Evolutionary conservation across 2,329 filamentous ascomycete genomes (phyloP).

Genomic region (Ramularia endophylla): DNA sequence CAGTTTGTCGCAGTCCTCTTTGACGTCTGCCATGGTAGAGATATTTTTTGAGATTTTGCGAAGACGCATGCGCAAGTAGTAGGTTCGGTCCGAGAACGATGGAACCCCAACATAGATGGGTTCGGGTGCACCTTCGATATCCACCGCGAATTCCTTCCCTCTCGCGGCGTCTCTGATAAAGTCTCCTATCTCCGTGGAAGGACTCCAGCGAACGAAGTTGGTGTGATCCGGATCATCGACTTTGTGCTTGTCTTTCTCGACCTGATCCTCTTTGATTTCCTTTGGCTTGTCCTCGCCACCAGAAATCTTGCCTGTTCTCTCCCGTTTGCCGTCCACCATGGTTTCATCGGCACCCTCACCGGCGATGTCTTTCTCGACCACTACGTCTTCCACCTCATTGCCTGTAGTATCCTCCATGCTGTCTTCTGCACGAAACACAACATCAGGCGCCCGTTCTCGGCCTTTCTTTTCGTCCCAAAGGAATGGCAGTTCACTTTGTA

Average conservation of each 20-base stretch:
- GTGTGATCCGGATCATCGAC: slow-evolving; percentile 41
- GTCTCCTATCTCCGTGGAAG: slow-evolving; percentile 84
- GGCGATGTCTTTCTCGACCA: slow-evolving; percentile 33
- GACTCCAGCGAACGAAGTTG: slow-evolving; percentile 81
- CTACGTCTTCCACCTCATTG: slow-evolving; percentile 21
- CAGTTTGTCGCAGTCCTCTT: slow-evolving; percentile 71
- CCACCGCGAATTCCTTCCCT: slow-evolving; percentile 76
- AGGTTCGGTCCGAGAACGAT: slow-evolving; percentile 83
- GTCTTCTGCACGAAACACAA: slow-evolving; percentile 77
- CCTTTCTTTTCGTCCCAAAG: slow-evolving; percentile 48
- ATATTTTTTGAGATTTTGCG: slow-evolving; percentile 66
- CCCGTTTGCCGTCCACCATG: slow-evolving; percentile 45
- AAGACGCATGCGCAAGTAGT: slow-evolving; percentile 74
- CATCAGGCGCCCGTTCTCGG: slow-evolving; percentile 62
- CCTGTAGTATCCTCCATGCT: slow-evolving; percentile 54
- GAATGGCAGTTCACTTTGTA: slow-evolving; percentile 77
- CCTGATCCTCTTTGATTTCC: slow-evolving; percentile 7
- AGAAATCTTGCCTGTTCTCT: slow-evolving; percentile 40
- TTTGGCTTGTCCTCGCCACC: slow-evolving; percentile 24
- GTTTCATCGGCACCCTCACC: slow-evolving; percentile 45
- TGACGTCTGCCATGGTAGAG: slow-evolving; percentile 63
- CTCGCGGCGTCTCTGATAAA: slow-evolving; percentile 87
- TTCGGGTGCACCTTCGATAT: slow-evolving; percentile 63
- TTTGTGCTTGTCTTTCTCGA: slow-evolving; percentile 38
- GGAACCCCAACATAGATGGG: slow-evolving; percentile 77